A percentile compares a stretch with the other conserved stretches of the same genome.
Conservation (phyloP, 1,284 basidiomycete genomes). For the Ceratobasidium sp. region DNA sequence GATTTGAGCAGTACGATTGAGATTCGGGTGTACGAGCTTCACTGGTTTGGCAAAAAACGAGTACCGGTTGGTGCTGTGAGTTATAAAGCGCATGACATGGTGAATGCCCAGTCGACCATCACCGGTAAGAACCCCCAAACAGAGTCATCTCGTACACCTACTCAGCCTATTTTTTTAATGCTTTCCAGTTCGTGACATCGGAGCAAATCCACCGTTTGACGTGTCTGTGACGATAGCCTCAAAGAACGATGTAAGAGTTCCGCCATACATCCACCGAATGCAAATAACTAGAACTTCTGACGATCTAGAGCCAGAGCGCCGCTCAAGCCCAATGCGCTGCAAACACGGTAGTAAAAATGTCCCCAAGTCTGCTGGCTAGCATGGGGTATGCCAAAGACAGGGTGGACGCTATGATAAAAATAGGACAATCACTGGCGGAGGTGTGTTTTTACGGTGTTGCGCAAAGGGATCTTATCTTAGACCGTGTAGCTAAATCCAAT, state of each 20-base stretch:
- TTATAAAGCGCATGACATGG: neutral
- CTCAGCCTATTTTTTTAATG: neutral
- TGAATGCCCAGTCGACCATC: neutral
- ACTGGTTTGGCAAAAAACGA: neutral
- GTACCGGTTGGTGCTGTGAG: neutral
- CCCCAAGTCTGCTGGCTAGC: neutral
- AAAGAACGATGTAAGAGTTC: neutral
- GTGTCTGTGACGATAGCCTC: neutral
- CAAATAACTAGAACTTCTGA: no score
- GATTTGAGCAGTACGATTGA: neutral
- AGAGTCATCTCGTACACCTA: neutral
- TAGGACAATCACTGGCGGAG: neutral
- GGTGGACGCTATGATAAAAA: neutral
- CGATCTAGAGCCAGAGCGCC: no score
- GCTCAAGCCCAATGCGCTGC: neutral
- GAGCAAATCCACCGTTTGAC: neutral
- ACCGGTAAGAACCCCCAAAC: neutral
- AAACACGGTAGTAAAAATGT: neutral
- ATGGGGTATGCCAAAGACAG: neutral
- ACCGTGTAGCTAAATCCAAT: constrained; percentile 5
- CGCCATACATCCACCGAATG: neutral
- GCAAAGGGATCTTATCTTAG: no score
- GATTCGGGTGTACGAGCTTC: neutral
- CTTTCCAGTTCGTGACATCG: neutral
- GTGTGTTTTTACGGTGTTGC: neutral